Base-by-base conservation (phyloP, 345 rosid genomes). In the Punica granatum region DNA sequence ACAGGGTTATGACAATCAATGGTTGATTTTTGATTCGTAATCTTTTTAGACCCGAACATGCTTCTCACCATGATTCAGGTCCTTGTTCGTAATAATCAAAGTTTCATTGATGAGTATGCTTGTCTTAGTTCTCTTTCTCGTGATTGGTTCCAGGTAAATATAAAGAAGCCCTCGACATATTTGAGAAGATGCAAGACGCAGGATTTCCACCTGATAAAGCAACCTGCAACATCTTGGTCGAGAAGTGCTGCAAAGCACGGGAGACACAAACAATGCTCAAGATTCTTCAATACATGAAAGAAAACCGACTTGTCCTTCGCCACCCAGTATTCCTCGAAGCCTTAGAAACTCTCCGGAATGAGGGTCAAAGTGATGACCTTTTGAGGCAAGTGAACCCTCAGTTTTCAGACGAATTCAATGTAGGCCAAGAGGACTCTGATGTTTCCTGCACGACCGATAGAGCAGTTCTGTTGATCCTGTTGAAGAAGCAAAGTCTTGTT, bases 171-270 rank as follows among this genome's bases (percentile, higher is more conserved):
- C 76, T 86, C 2, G 86, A 85, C 44, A 88, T 90, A 64, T 92
- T 90, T 76, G 73, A 63, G 73, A 82, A 78, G 69, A 92, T 90
- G 96, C 96, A 86, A 80, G 96, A 88, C 44, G 85, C 85, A 13
- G 86, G 88, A 49, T 86, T 88, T 65, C 80, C 77, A 56, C 95
- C 96, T 23, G 98, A 92, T 82, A 92, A 92, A 85, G 92, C 98
- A 56, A 83, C 88, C 37, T 88, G 98, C 80, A 92, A 86, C 70
- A 86, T 90, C 77, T 81, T 90, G 88, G 77, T 92, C 4, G 78
- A 75, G 73, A 88, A 79, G 77, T 86, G 90, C 71, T 86, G 92
- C 74, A 81, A 82, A 77, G 67, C 69, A n/a, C 72, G 84, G 21
- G 85, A 84, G 70, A 80, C 76, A 28, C 68, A 70, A 64, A 63